phyloP scores from a whole-genome alignment of 208 protist species.

The Chromosphaera perkinsii region DNA sequence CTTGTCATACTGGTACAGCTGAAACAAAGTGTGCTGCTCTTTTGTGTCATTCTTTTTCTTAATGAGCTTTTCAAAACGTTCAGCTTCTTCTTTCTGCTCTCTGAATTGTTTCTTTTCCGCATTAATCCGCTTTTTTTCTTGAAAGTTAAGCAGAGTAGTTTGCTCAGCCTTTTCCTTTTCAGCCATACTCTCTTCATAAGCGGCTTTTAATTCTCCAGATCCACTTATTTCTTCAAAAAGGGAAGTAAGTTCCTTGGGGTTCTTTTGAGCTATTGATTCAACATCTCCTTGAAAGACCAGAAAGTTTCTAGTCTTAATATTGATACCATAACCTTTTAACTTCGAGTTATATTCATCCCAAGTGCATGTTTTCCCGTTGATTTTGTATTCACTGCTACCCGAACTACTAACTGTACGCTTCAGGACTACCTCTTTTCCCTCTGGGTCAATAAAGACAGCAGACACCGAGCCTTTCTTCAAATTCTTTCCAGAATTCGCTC shows the following conservation, averaged over 20 bases:
- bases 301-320: conserved; percentile 83
- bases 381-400: conserved; percentile 50
- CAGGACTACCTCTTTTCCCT: conserved; percentile 3
- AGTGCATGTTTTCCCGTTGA: conserved; percentile 71
- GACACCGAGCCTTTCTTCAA: conserved; percentile 1
- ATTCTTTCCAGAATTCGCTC: too few species aligned
- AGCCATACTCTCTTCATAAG: conserved; percentile 78
- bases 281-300: conserved; percentile 86
- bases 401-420: conserved; percentile 1
- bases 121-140: conserved; percentile 12
- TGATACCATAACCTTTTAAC: conserved; percentile 70
- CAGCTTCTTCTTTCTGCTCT: conserved; percentile 87
- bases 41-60: conserved; percentile 7
- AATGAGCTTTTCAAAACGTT: conserved; percentile 46
- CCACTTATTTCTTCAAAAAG: conserved; percentile 89
- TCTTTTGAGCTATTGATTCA: conserved; percentile 82
- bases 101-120: conserved; percentile 85
- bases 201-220: conserved; percentile 73
- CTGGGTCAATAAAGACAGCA: conserved; percentile 8
- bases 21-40: conserved; percentile 66
- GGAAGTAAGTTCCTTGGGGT: conserved; percentile 81
- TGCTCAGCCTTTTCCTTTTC: conserved; percentile 35
- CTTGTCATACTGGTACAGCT: conserved; percentile 81
- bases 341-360: conserved; percentile 70
- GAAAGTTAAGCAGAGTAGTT: background rate